These are phyloP conservation scores for Agrostemma githago DNA, from an alignment of 148 eudicot genomes.

Conservation along the genomic window DNA sequence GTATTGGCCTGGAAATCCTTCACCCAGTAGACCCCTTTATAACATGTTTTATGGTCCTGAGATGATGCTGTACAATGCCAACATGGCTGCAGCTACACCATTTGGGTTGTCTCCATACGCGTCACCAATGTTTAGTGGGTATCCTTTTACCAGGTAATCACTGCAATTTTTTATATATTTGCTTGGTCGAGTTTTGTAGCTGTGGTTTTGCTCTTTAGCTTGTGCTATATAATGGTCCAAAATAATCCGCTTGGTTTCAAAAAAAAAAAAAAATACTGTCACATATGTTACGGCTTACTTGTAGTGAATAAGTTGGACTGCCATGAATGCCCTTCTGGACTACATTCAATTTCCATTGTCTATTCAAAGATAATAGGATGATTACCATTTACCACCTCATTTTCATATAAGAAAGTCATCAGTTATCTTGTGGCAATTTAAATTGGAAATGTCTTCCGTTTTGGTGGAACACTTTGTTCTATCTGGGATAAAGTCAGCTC, in stretches of 20 bases:
- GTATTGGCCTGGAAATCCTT: conserved; percentile 43
- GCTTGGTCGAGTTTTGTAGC: too few relatives aligned
- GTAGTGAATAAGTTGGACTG: too few relatives aligned
- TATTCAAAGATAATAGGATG: neutral
- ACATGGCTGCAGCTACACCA: conserved; percentile 39
- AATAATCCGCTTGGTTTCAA: too few relatives aligned
- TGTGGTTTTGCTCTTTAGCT: too few relatives aligned
- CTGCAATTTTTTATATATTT: neutral
- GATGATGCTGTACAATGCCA: conserved; percentile 47
- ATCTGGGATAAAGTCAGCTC: neutral
- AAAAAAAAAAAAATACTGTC: too few relatives aligned
- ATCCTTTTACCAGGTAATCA: conserved; percentile 43
- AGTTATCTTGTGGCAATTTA: neutral
- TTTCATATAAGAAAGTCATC: neutral
- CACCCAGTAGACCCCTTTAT: conserved; percentile 34
- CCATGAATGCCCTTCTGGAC: too few relatives aligned
- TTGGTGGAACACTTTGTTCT: neutral
- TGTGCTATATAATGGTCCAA: too few relatives aligned
- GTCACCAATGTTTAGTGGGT: conserved; percentile 37
- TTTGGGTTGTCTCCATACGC: conserved; percentile 38
- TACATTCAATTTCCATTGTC: neutral
- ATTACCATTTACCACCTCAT: neutral
- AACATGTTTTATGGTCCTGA: conserved; percentile 46
- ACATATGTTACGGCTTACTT: too few relatives aligned
- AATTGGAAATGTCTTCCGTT: neutral